A percentile compares a stretch with the other conserved stretches of the same genome.
Conservation (phyloP, 1,284 basidiomycete species). For the Rhodofomes roseus region DNA sequence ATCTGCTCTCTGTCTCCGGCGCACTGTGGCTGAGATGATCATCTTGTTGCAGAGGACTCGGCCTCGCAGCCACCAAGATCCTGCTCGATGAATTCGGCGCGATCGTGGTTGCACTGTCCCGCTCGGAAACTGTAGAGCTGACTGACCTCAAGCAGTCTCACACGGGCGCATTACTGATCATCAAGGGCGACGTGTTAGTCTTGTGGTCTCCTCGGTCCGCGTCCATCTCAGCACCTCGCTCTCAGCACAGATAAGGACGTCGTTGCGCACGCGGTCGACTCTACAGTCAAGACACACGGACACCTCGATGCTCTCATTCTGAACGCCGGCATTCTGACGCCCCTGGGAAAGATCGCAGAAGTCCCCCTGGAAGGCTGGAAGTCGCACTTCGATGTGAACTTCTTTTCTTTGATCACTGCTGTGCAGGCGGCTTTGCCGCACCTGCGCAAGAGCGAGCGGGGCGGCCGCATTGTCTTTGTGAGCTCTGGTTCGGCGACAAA, state of each 20-base stretch:
- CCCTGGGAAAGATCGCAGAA: slow-evolving; percentile 39
- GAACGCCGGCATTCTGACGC: slow-evolving; percentile 72
- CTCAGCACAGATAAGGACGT: slow-evolving; percentile 55
- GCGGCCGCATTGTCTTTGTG: slow-evolving; percentile 74
- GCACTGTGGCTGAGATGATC: slow-evolving; percentile 10
- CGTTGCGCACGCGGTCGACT: slow-evolving; percentile 46
- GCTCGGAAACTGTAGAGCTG: slow-evolving; percentile 64
- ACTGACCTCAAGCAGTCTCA: slow-evolving; percentile 45
- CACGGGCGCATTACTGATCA: slow-evolving; percentile 42
- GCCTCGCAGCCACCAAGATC: slow-evolving; percentile 65
- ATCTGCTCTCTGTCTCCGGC: slow-evolving; percentile 1
- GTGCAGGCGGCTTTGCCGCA: slow-evolving; percentile 63
- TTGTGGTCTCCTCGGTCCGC: slow-evolving; percentile 9
- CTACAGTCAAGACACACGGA: slow-evolving; percentile 48
- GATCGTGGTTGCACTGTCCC: slow-evolving; percentile 74
- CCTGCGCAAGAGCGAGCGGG: slow-evolving; percentile 55
- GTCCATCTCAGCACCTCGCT: slow-evolving; percentile 17
- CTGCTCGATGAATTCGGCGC: slow-evolving; percentile 60
- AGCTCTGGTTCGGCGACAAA: slow-evolving; percentile 80
- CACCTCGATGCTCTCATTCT: slow-evolving; percentile 74
- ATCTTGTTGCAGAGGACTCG: slow-evolving; percentile 72
- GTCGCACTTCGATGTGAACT: slow-evolving; percentile 74
- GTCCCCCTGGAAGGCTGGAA: slow-evolving; percentile 51
- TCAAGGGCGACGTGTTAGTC: slow-evolving; percentile 74
- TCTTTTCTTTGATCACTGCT: slow-evolving; percentile 75